These are phyloP conservation scores for Colletotrichum cuscutae DNA, from an alignment of 2,329 filamentous ascomycete species.

Conservation along the genomic window DNA sequence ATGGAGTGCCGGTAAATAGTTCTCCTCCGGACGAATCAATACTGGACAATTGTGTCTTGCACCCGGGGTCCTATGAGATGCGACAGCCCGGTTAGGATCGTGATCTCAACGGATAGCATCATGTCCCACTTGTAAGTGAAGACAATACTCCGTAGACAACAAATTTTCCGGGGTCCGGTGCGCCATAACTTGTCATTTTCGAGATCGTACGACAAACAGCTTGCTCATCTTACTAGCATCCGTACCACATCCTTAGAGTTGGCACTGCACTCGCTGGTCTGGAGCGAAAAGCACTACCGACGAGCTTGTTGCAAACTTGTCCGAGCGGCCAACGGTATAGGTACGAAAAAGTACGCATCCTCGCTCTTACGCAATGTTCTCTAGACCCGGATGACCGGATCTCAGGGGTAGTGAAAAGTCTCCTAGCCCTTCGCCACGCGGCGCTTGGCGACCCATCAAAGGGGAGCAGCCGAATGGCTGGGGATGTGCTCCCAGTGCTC, in stretches of 20 bases:
- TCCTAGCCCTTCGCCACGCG: constrained; percentile 34
- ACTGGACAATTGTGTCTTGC: not conserved
- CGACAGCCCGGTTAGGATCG: not conserved
- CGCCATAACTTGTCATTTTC: not conserved
- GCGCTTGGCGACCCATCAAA: constrained; percentile 33
- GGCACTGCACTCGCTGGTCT: not conserved
- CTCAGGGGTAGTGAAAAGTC: constrained; percentile 33
- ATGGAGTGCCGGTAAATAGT: not conserved
- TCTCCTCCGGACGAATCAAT: not conserved
- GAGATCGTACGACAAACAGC: constrained; percentile 11
- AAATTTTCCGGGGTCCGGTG: not conserved
- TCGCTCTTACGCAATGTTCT: constrained; percentile 21
- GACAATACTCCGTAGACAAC: not conserved
- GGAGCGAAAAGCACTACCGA: constrained; percentile 10
- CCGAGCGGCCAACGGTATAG: constrained; percentile 19
- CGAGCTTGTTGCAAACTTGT: constrained; percentile 16
- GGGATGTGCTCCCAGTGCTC: constrained; percentile 24
- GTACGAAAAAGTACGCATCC: constrained; percentile 24
- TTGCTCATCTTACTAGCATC: not conserved
- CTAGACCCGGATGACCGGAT: constrained; percentile 35
- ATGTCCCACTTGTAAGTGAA: not conserved
- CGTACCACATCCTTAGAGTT: constrained; percentile 1
- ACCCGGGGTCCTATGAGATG: not conserved
- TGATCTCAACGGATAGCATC: not conserved
- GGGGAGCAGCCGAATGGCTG: constrained; percentile 37